These are phyloP conservation scores for Penstemon eatonii DNA, from an alignment of 257 asterid species.

Conservation along the genomic window DNA sequence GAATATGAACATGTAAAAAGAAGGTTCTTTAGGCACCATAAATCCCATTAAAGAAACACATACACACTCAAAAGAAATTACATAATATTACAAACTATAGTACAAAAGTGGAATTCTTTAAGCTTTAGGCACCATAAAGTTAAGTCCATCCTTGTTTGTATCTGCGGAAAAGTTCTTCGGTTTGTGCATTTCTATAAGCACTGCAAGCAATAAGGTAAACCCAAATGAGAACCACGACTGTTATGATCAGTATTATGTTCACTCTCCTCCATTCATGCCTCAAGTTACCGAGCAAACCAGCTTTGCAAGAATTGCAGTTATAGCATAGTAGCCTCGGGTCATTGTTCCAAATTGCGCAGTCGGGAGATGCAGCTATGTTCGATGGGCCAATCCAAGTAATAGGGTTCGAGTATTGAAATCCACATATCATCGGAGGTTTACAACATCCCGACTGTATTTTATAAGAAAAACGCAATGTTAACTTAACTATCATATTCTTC, in stretches of 20 bases:
- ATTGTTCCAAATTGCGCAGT: slow-evolving; percentile 75
- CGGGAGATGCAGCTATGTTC: slow-evolving; percentile 48
- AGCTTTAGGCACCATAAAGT: neutral
- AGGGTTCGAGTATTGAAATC: slow-evolving; percentile 63
- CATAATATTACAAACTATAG: neutral
- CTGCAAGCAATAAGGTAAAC: slow-evolving; percentile 77
- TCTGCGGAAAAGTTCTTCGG: slow-evolving; percentile 56
- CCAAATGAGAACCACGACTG: slow-evolving; percentile 67
- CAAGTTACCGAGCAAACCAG: slow-evolving; percentile 76
- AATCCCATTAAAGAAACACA: slow-evolving; percentile 9
- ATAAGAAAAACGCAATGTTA: slow-evolving; percentile 2
- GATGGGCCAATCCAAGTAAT: slow-evolving; percentile 62
- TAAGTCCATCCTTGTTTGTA: slow-evolving; percentile 67
- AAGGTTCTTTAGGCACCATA: no score
- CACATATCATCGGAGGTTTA: slow-evolving; percentile 79
- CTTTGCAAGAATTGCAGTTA: slow-evolving; percentile 78
- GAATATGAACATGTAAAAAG: slow-evolving; percentile 18
- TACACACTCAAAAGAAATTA: slow-evolving; percentile 14
- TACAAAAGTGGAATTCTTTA: slow-evolving; percentile 21
- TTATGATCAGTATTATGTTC: slow-evolving; percentile 62
- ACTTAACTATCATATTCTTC: neutral
- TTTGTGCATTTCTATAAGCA: slow-evolving; percentile 83
- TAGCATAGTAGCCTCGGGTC: slow-evolving; percentile 73
- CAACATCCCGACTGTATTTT: slow-evolving; percentile 80
- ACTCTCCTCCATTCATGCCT: slow-evolving; percentile 81